Evolutionary conservation across 2,329 filamentous ascomycete species (phyloP), one percentile per base, ranked within the genome.

Genomic region (Pseudogymnoascus sp.): DNA sequence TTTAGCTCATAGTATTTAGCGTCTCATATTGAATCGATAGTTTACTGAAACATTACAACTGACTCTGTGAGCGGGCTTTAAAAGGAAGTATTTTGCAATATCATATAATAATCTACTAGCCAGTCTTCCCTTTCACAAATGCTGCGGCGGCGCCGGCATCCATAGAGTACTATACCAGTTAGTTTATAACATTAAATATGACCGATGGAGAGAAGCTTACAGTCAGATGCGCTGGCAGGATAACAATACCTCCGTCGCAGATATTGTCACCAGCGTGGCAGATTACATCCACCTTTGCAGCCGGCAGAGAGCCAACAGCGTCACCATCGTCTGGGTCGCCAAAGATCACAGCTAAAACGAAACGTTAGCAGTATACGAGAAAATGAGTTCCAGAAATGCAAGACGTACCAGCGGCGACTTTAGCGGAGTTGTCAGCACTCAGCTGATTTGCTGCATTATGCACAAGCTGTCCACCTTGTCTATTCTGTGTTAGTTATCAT

Each of bases 251-350:
- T 10, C 64, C 61, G 8, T 44, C 40, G 46, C 70, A 71, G 36
- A 70, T 70, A 38, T 69, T 65, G 42, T 71, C 70, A 8, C 65
- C 65, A 7, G 60, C 25, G 56, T 70, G 66, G 60, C 70, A 71
- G 60, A 71, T 67, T 25, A 70, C 62, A 42, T 67, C 62, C 2
- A 66, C 67, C 14, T 69, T 69, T 12, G 5, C 63, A 6, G 68
- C 65, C 2, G 66, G 44, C 10, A 70, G 60, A 10, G 53, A 59
- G 4, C 63, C 65, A 31, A 71, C 68, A 2, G 66, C 56, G 5
- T 65, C 36, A 12, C 69, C 69, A 40, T 70, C 64, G 18, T 67
- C 61, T 66, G 69, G 69, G 60, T 71, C 69, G 4, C 69, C 69
- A 36, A 70, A 71, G 61, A 70, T 70, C 28, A 71, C 64, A 36